Evolutionary conservation across 2,329 filamentous ascomycete species (phyloP).

Genomic region (Cryoendolithus antarcticus): DNA sequence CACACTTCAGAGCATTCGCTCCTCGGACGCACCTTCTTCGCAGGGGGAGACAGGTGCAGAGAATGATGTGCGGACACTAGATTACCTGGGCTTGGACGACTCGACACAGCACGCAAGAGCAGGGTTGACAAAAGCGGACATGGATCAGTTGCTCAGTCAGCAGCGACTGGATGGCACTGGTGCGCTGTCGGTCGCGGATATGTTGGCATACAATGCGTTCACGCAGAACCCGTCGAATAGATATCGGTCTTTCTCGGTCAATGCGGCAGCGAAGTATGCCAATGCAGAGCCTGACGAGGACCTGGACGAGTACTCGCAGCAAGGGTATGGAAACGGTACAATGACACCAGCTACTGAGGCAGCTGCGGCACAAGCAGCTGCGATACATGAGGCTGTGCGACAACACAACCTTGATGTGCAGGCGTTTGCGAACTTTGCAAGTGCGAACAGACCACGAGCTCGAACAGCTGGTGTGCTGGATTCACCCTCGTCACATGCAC

Average conservation of each 20-base stretch:
- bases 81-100: slow-evolving; percentile 90
- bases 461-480: slow-evolving; percentile 87
- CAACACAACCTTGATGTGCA: slow-evolving; percentile 90
- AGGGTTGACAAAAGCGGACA: slow-evolving; percentile 51
- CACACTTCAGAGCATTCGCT: slow-evolving; percentile 81
- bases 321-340: slow-evolving; percentile 44
- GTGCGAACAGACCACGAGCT: slow-evolving; percentile 73
- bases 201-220: slow-evolving; percentile 64
- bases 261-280: slow-evolving; percentile 94
- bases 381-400: slow-evolving; percentile 61
- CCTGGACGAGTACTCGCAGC: slow-evolving; percentile 37
- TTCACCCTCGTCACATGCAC: slow-evolving; percentile 52
- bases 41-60: slow-evolving; percentile 76
- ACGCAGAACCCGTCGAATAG: slow-evolving; percentile 64
- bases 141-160: slow-evolving; percentile 38
- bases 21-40: slow-evolving; percentile 74
- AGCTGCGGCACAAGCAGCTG: slow-evolving; percentile 44
- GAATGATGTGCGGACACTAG: slow-evolving; percentile 81
- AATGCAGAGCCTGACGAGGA: slow-evolving; percentile 72
- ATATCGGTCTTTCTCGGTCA: slow-evolving; percentile 95
- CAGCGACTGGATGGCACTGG: slow-evolving; percentile 32
- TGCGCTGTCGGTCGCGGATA: slow-evolving; percentile 56
- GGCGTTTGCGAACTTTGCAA: slow-evolving; percentile 76
- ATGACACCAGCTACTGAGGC: slow-evolving; percentile 47
- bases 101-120: slow-evolving; percentile 72